These are phyloP conservation scores for Xylariales sp. DNA, from an alignment of 2,329 filamentous ascomycete genomes.

Conservation along the genomic window DNA sequence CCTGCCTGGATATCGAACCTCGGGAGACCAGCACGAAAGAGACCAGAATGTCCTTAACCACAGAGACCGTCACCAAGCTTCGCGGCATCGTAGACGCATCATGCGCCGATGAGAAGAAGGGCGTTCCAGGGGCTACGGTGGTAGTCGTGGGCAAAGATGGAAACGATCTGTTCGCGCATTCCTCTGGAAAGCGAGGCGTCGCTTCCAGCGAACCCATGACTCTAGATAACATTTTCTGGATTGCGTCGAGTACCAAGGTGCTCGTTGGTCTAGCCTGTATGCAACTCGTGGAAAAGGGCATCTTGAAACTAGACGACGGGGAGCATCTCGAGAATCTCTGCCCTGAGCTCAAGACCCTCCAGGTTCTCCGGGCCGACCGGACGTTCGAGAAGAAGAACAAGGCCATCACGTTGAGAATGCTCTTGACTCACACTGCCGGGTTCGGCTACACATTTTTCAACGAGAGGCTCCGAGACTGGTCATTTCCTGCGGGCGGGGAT, in stretches of 20 bases:
- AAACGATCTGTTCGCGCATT: conserved; percentile 60
- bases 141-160: conserved; percentile 60
- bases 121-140: conserved; percentile 39
- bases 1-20: background rate
- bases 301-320: conserved; percentile 60
- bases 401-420: conserved; percentile 67
- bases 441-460: conserved; percentile 69
- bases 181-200: conserved; percentile 60
- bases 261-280: conserved; percentile 64
- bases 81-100: conserved; percentile 41
- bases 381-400: conserved; percentile 58
- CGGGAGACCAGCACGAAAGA: background rate
- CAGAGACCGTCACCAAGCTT: conserved; percentile 37
- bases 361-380: conserved; percentile 48
- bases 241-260: conserved; percentile 66
- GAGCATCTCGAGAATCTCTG: conserved; percentile 59
- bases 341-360: conserved; percentile 61
- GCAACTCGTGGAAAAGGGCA: conserved; percentile 67
- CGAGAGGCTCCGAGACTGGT: conserved; percentile 59
- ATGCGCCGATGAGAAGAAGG: conserved; percentile 25
- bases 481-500: conserved; percentile 62
- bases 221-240: conserved; percentile 70
- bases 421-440: conserved; percentile 66
- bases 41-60: conserved; percentile 39
- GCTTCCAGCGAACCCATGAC: conserved; percentile 63